Base-by-base conservation (phyloP, 768 basidiomycete genomes). In the Hericium coralloides region DNA sequence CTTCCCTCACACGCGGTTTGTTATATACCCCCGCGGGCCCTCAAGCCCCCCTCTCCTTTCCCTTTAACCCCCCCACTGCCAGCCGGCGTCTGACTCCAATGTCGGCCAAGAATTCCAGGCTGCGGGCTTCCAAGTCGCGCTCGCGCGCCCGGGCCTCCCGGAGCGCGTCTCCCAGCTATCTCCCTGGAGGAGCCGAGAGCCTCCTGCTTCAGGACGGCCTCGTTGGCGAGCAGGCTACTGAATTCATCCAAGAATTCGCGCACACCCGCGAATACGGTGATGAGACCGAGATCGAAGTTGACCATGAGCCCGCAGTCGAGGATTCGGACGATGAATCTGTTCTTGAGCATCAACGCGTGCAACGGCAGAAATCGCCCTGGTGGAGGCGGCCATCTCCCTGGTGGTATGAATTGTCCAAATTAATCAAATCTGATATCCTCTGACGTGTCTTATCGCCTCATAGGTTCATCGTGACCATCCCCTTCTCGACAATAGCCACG, bases 381-480 rank as follows among this genome's bases (percentile, higher is more conserved):
- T 90, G 85, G 80, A 88, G 74, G 70, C 73, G 78, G 43, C 87
- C 89, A 3, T 89, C 88, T 0, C 76, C 87, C 0, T 78, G 74
- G 72, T 91, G 89, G 90, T 89, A 60, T 62, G 81, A 37, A 38
- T 26, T 49, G 36, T 43, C 31, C 38, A n/a, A n/a, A n/a, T n/a
- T n/a, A n/a, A n/a, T n/a, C n/a, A n/a, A n/a, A n/a, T n/a, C n/a
- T n/a, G n/a, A 7, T 31, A 1, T 31, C 10, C 10, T 9, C 31
- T 31, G 31, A 31, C 2, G 31, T 9, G 31, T n/a, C 45, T 39
- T 17, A 39, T 15, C 9, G 48, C 14, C 31, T 36, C 20, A 12
- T 48, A 92, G 90, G 88, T 66, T 89, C 39, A 60, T 91, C 14
- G 66, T 70, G 14, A 65, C 75, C 6, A 66, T 81, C 23, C 82